A percentile compares a stretch with the other conserved stretches of the same genome.
These are phyloP conservation scores for Macrocybe gigantea DNA, from an alignment of 768 basidiomycete species.

Conservation along the genomic window DNA sequence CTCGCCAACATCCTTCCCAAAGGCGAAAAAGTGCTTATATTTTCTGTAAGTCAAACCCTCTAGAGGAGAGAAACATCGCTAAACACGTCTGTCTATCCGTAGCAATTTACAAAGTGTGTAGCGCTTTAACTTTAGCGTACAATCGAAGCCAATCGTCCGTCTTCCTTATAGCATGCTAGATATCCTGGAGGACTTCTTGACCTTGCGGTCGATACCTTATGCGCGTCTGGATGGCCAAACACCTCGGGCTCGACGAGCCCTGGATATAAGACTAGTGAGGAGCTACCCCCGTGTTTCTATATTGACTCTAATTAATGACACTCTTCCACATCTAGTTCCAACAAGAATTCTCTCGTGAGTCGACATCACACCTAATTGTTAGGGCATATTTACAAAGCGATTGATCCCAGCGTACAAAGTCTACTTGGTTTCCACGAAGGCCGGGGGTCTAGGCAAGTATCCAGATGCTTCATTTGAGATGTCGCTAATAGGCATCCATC, in stretches of 20 bases:
- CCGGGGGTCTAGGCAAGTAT: slow-evolving; percentile 58
- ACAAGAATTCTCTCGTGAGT: slow-evolving; percentile 48
- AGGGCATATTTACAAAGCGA: slow-evolving; percentile 2
- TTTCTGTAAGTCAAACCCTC: slow-evolving; percentile 39
- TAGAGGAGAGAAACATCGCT: neutral
- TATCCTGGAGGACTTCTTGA: slow-evolving; percentile 62
- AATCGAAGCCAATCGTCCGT: too few species aligned
- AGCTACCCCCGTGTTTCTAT: neutral
- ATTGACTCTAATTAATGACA: neutral
- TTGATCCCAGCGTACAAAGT: slow-evolving; percentile 47
- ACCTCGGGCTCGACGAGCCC: slow-evolving; percentile 43
- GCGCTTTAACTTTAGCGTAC: too few species aligned
- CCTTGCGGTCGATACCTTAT: slow-evolving; percentile 50
- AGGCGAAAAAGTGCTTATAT: slow-evolving; percentile 61
- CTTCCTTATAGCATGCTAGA: slow-evolving; percentile 51
- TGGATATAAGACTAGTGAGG: slow-evolving; percentile 53
- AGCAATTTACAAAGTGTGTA: slow-evolving; percentile 54
- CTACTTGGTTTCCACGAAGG: slow-evolving; percentile 65
- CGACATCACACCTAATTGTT: neutral
- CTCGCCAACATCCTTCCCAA: slow-evolving; percentile 49
- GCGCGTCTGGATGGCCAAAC: slow-evolving; percentile 57
- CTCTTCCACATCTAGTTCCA: slow-evolving; percentile 40
- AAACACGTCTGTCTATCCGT: neutral
- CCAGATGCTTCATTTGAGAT: slow-evolving; percentile 12
- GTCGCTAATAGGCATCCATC: slow-evolving; percentile 17